Evolutionary conservation across 371 early-diverging fungal genomes (phyloP).

Genomic region (Mucor circinelloides): DNA sequence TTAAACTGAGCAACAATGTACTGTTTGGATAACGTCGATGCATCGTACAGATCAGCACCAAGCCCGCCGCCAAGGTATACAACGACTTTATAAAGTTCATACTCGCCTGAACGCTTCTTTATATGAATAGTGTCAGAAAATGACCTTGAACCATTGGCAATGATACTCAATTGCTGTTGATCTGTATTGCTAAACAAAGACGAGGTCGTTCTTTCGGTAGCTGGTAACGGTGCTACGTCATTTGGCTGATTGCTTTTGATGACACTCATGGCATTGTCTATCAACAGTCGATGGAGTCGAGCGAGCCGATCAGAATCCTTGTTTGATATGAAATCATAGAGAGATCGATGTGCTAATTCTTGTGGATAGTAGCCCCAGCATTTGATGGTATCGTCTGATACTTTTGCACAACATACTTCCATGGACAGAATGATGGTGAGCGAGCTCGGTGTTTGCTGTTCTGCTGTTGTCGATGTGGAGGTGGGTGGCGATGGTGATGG

Average conservation of each 20-base stretch:
- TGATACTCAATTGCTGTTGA: conserved; percentile 27
- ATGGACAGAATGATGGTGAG: conserved; percentile 52
- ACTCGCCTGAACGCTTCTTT: conserved; percentile 52
- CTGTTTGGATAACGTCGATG: conserved; percentile 27
- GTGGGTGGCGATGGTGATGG: neutral
- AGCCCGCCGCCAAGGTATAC: conserved; percentile 65
- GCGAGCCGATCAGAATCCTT: conserved; percentile 50
- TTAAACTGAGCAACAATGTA: conserved; percentile 42
- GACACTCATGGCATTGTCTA: conserved; percentile 50
- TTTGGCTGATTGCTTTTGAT: conserved; percentile 18
- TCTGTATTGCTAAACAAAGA: conserved; percentile 40
- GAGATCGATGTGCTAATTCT: conserved; percentile 59
- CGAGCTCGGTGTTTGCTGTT: neutral
- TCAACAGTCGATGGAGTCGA: conserved; percentile 41
- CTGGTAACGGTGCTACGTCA: conserved; percentile 22
- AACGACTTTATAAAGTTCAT: conserved; percentile 47
- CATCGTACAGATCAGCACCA: conserved; percentile 52
- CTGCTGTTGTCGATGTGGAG: neutral
- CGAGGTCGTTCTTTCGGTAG: conserved; percentile 53
- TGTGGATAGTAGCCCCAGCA: conserved; percentile 63
- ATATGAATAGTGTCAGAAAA: conserved; percentile 58
- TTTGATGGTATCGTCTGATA: conserved; percentile 56
- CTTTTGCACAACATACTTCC: conserved; percentile 60
- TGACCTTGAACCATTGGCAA: conserved; percentile 42
- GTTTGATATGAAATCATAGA: conserved; percentile 55